A percentile compares a stretch with the other conserved stretches of the same genome.
phyloP scores from a whole-genome alignment of 371 early-diverging fungal species.

The Mortierella sp. region DNA sequence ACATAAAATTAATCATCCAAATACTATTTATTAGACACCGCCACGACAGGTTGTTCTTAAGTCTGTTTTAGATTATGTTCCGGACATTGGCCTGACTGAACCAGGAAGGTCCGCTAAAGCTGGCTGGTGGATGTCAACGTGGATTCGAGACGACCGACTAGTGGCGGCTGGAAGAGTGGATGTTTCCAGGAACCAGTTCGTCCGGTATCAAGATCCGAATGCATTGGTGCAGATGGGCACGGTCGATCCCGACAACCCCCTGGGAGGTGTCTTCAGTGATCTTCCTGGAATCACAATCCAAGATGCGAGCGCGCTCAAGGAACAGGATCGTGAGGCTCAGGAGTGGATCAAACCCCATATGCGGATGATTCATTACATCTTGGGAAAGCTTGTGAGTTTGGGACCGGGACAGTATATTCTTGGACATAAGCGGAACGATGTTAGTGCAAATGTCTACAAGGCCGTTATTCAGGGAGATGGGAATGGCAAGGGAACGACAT shows the following conservation, averaged over 20 bases:
- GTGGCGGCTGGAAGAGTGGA: slow-evolving; percentile 40
- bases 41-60: slow-evolving; percentile 39
- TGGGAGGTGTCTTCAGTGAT: slow-evolving; percentile 41
- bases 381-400: slow-evolving; percentile 25
- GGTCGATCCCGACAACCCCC: slow-evolving; percentile 25
- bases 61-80: slow-evolving; percentile 40
- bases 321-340: slow-evolving; percentile 34
- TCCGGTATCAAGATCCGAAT: slow-evolving; percentile 22
- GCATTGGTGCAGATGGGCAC: not conserved
- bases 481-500: not conserved
- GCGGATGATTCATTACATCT: slow-evolving; percentile 40
- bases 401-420: slow-evolving; percentile 46
- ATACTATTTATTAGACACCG: slow-evolving; percentile 13
- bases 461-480: slow-evolving; percentile 15
- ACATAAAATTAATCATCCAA: not conserved
- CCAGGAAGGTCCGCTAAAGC: slow-evolving; percentile 25
- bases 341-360: slow-evolving; percentile 52
- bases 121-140: slow-evolving; percentile 53
- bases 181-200: slow-evolving; percentile 50
- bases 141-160: slow-evolving; percentile 44
- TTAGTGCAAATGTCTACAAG: slow-evolving; percentile 41
- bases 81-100: slow-evolving; percentile 31
- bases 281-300: slow-evolving; percentile 36
- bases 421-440: slow-evolving; percentile 35
- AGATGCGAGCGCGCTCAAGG: slow-evolving; percentile 25